Conservation (phyloP, 176 grass and related monocot genomes). For the Olyra latifolia region DNA sequence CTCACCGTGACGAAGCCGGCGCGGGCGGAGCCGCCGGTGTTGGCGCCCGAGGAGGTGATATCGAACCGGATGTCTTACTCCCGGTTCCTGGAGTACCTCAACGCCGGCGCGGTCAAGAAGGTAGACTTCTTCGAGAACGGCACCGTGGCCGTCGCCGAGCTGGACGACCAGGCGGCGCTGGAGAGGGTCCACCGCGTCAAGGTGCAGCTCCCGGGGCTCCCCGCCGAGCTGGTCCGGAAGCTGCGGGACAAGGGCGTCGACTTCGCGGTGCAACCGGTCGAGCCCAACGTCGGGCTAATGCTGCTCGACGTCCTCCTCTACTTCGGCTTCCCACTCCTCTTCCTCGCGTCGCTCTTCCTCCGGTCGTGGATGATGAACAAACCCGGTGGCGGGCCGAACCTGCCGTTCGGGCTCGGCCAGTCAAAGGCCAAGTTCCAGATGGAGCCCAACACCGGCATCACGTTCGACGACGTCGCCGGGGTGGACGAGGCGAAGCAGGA, state of each 20-base stretch:
- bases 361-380: constrained; percentile 34
- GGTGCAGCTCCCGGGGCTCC: constrained; percentile 66
- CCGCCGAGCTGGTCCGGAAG: constrained; percentile 58
- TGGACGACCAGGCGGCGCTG: constrained; percentile 50
- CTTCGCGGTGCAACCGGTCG: constrained; percentile 53
- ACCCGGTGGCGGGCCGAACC: constrained; percentile 36
- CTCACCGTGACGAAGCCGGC: constrained; percentile 11
- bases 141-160: constrained; percentile 57
- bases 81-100: constrained; percentile 70
- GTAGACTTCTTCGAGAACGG: constrained; percentile 77
- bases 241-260: constrained; percentile 67
- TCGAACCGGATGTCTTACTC: constrained; percentile 78
- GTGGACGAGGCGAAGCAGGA: constrained; percentile 87
- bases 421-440: constrained; percentile 88
- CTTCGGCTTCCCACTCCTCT: constrained; percentile 61
- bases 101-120: constrained; percentile 58
- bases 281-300: constrained; percentile 43
- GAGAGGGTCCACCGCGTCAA: constrained; percentile 52
- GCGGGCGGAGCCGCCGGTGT: constrained; percentile 24
- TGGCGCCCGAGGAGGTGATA: constrained; percentile 35
- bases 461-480: constrained; percentile 76
- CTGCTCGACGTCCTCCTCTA: constrained; percentile 57
- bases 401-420: constrained; percentile 70
- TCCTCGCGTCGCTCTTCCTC: constrained; percentile 53
- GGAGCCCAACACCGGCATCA: constrained; percentile 87